Evolutionary conservation across 2,329 filamentous ascomycete species (phyloP), one percentile per base, ranked within the genome.

Genomic region (Chrysosporium queenslandicum): DNA sequence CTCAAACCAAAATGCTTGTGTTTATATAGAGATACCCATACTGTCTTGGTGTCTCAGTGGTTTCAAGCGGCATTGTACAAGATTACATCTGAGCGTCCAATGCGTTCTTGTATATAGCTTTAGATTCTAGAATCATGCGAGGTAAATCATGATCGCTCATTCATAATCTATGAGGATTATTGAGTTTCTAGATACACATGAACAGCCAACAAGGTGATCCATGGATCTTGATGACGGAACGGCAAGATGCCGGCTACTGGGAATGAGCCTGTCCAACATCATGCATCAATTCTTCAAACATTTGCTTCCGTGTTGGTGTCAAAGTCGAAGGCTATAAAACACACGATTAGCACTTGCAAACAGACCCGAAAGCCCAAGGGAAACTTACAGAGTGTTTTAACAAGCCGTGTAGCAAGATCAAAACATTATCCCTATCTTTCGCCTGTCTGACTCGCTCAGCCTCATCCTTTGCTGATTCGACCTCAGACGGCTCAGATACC

Each of bases 391-490:
- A 61, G 54, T 67, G 64, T 47, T 65, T 66, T 56, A 71, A 50
- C 21, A 73, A 52, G 23, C 68, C 66, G 53, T 70, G 65, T 14
- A 68, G 57, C 46, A 73, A 61, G 27, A 73, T 60, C 53, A 68
- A 59, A 2, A 62, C 61, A 58, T 74, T 73, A 37, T 71, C 70
- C 3, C 65, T 63, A 57, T 74, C 69, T 47, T 71, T 70, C 16
- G 54, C 54, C 36, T 60, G 57, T 40, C 65, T 65, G 2, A 61
- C 16, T 25, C 57, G 59, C 12, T 64, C 61, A 5, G 53, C 54
- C 46, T 64, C 56, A 21, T 53, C 52, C 23, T 56, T 41, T 25
- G 45, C 46, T 14, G 52, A 40, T 42, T 58, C 56, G 14, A 53
- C 63, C 21, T 57, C 59, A 1, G 55, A 43, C 1, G 57, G 51